Conservation (phyloP, 768 basidiomycete genomes). For the Boletus coccyginus region DNA sequence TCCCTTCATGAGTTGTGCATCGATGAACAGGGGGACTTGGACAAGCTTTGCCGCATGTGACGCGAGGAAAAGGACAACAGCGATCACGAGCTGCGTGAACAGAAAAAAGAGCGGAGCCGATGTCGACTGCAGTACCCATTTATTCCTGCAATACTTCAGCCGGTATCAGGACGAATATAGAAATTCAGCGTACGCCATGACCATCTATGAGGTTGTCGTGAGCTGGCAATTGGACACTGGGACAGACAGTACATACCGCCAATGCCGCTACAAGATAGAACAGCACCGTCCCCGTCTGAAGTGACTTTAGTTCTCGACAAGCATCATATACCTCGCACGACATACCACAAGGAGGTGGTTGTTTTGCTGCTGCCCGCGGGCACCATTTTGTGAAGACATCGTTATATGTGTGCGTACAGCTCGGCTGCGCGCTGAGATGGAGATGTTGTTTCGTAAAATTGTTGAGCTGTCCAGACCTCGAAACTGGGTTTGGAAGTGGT, state of each 20-base stretch:
- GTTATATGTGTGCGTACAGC: background rate
- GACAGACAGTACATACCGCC: slow-evolving; percentile 52
- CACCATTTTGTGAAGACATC: slow-evolving; percentile 28
- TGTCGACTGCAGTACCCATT: slow-evolving; percentile 85
- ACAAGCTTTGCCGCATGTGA: slow-evolving; percentile 62
- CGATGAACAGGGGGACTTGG: slow-evolving; percentile 63
- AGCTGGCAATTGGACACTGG: background rate
- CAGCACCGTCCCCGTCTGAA: slow-evolving; percentile 66
- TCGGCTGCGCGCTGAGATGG: background rate
- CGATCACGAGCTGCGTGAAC: slow-evolving; percentile 75
- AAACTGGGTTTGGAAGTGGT: background rate
- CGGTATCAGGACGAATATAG: slow-evolving; percentile 15
- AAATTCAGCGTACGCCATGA: slow-evolving; percentile 67
- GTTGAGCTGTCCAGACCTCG: background rate
- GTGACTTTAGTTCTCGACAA: slow-evolving; percentile 3
- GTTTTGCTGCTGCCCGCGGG: slow-evolving; percentile 31
- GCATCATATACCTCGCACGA: background rate
- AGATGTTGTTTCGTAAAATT: background rate
- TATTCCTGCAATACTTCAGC: slow-evolving; percentile 53
- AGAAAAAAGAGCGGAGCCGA: slow-evolving; percentile 83
- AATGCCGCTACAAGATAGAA: slow-evolving; percentile 91
- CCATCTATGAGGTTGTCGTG: slow-evolving; percentile 56
- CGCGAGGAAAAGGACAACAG: slow-evolving; percentile 69
- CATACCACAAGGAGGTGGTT: slow-evolving; percentile 33
- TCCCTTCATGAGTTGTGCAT: slow-evolving; percentile 63